A percentile compares a stretch with the other conserved stretches of the same genome.
phyloP scores from a whole-genome alignment of 2,329 filamentous ascomycete species.

The Beauveria australis region DNA sequence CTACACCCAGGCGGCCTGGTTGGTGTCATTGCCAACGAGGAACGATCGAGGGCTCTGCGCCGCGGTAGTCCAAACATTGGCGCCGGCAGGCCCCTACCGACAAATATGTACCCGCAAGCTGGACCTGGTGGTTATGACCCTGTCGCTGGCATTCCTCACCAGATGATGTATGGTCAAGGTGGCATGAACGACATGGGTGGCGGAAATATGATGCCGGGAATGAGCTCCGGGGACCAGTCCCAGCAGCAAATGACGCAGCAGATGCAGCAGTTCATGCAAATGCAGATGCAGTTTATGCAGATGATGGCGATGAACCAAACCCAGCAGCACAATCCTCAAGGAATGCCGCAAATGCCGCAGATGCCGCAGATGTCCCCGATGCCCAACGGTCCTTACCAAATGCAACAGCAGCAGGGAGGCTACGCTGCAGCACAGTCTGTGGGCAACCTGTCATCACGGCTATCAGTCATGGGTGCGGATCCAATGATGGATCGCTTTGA shows the following conservation, averaged over 20 bases:
- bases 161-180: slow-evolving; percentile 31
- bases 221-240: slow-evolving; percentile 59
- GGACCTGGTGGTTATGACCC: slow-evolving; percentile 37
- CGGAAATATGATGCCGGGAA: slow-evolving; percentile 21
- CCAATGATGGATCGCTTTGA: slow-evolving; percentile 37
- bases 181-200: slow-evolving; percentile 24
- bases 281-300: slow-evolving; percentile 93
- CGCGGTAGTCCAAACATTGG: slow-evolving; percentile 69
- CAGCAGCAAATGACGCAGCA: slow-evolving; percentile 76
- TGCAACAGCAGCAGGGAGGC: slow-evolving; percentile 19
- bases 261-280: slow-evolving; percentile 83
- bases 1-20: slow-evolving; percentile 70
- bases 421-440: slow-evolving; percentile 31
- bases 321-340: slow-evolving; percentile 17
- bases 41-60: slow-evolving; percentile 68
- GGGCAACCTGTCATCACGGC: slow-evolving; percentile 34
- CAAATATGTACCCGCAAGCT: slow-evolving; percentile 28
- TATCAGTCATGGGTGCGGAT: slow-evolving; percentile 38
- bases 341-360: slow-evolving; percentile 22
- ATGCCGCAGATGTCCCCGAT: slow-evolving; percentile 25
- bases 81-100: slow-evolving; percentile 30
- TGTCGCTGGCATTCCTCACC: slow-evolving; percentile 37
- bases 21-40: slow-evolving; percentile 80
- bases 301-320: slow-evolving; percentile 52
- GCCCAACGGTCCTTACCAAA: slow-evolving; percentile 20